These are phyloP conservation scores for Lactarius hatsudake DNA, from an alignment of 768 basidiomycete species.

Conservation along the genomic window DNA sequence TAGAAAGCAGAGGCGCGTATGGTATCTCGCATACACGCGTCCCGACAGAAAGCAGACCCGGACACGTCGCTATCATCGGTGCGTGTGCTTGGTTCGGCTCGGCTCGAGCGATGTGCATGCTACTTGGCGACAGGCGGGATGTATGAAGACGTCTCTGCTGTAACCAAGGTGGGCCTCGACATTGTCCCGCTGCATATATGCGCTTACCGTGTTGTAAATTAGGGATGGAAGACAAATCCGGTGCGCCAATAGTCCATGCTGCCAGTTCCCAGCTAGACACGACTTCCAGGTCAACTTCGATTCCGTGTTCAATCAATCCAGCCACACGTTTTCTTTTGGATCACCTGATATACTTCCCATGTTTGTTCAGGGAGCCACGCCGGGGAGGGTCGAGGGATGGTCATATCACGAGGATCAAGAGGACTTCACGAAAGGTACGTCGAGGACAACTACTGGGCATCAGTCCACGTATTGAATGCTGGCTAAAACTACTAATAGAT, in stretches of 20 bases:
- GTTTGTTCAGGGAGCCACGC: conserved; percentile 72
- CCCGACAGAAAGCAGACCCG: conserved; percentile 85
- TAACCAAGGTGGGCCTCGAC: conserved; percentile 59
- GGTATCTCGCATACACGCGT: conserved; percentile 85
- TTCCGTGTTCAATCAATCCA: conserved; percentile 83
- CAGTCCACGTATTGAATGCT: not conserved
- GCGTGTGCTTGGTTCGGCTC: conserved; percentile 18
- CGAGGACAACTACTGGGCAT: not conserved
- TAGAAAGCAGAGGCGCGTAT: conserved; percentile 66
- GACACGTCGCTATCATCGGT: conserved; percentile 88
- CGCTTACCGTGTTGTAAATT: conserved; percentile 22
- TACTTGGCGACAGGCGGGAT: conserved; percentile 54
- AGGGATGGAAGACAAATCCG: conserved; percentile 88
- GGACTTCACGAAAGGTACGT: conserved; percentile 79
- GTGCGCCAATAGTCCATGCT: conserved; percentile 36
- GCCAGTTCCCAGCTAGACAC: not conserved
- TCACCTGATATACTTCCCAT: conserved; percentile 88
- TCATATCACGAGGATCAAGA: conserved; percentile 74
- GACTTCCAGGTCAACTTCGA: conserved; percentile 65
- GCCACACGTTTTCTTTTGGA: conserved; percentile 76
- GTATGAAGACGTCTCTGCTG: conserved; percentile 89
- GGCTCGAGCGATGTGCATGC: not conserved
- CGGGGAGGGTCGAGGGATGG: conserved; percentile 71
- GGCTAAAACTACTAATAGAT: conserved; percentile 41
- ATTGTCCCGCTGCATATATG: conserved; percentile 2